Evolutionary conservation across 805 yeast species (phyloP).

Genomic region (Isabelozyma pseudorhagii): DNA sequence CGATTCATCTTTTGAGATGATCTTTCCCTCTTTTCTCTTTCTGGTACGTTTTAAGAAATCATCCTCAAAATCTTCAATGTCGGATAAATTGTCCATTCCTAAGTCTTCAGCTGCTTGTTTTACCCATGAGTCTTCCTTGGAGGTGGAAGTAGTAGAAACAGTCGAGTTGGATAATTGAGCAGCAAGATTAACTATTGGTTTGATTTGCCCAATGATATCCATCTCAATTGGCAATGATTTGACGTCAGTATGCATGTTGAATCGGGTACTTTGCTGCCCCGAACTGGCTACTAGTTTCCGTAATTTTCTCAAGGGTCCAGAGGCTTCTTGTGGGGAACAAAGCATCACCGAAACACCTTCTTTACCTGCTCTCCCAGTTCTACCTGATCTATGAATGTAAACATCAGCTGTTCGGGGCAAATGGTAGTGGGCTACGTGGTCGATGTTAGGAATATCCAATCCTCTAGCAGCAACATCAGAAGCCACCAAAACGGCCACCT

Average conservation of each 20-base stretch:
- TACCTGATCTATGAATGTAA: slow-evolving; percentile 92
- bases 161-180: slow-evolving; percentile 73
- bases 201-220: slow-evolving; percentile 67
- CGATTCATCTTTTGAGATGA: slow-evolving; percentile 47
- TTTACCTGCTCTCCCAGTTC: slow-evolving; percentile 95
- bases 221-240: slow-evolving; percentile 73
- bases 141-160: slow-evolving; percentile 53
- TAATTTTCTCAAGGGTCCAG: slow-evolving; percentile 80
- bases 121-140: slow-evolving; percentile 77
- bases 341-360: slow-evolving; percentile 95
- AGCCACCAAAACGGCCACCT: slow-evolving; percentile 73
- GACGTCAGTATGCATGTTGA: slow-evolving; percentile 47
- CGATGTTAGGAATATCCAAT: slow-evolving; percentile 82
- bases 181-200: slow-evolving; percentile 66
- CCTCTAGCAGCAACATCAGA: slow-evolving; percentile 99
- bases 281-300: slow-evolving; percentile 50
- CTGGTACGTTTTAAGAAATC: slow-evolving; percentile 64
- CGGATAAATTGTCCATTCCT: slow-evolving; percentile 71
- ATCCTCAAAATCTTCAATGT: slow-evolving; percentile 61
- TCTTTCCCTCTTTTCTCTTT: slow-evolving; percentile 39
- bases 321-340: slow-evolving; percentile 90
- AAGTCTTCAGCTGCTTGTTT: slow-evolving; percentile 90
- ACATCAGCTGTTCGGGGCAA: slow-evolving; percentile 92
- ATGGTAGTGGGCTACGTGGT: slow-evolving; percentile 95
- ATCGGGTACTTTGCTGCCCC: slow-evolving; percentile 14